Evolutionary conservation across 2,329 filamentous ascomycete genomes (phyloP).

Genomic region (Hypoxylon sp.): DNA sequence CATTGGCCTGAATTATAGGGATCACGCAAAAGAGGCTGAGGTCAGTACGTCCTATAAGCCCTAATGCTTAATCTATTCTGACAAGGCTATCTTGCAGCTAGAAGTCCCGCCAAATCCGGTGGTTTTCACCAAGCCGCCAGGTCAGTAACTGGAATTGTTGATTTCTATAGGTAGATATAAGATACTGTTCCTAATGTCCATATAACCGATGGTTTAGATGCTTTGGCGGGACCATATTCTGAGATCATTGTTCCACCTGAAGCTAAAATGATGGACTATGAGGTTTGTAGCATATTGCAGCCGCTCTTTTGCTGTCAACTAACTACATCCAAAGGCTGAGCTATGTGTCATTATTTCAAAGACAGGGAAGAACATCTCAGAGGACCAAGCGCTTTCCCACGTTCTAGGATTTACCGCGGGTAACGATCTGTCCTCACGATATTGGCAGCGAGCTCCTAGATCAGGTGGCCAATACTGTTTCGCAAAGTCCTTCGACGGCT

Average conservation of each 20-base stretch:
- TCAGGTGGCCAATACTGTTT: constrained; percentile 29
- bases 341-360: constrained; percentile 26
- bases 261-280: constrained; percentile 29
- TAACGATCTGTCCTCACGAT: constrained; percentile 25
- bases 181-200: not conserved
- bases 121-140: constrained; percentile 29
- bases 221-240: constrained; percentile 22
- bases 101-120: constrained; percentile 30
- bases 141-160: not conserved
- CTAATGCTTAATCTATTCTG: not conserved
- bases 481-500: constrained; percentile 30
- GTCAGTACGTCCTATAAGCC: not conserved
- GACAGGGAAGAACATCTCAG: constrained; percentile 29
- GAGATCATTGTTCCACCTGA: constrained; percentile 19
- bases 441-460: constrained; percentile 25
- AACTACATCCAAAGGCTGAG: constrained; percentile 7
- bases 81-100: not conserved
- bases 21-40: constrained; percentile 30
- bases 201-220: not conserved
- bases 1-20: constrained; percentile 28
- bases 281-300: constrained; percentile 4
- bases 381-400: constrained; percentile 20
- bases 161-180: not conserved
- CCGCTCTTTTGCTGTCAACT: not conserved
- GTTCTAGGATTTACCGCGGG: constrained; percentile 25